A percentile compares a stretch with the other conserved stretches of the same genome.
phyloP scores from a whole-genome alignment of 257 asterid genomes.

The Schizonepeta tenuifolia region DNA sequence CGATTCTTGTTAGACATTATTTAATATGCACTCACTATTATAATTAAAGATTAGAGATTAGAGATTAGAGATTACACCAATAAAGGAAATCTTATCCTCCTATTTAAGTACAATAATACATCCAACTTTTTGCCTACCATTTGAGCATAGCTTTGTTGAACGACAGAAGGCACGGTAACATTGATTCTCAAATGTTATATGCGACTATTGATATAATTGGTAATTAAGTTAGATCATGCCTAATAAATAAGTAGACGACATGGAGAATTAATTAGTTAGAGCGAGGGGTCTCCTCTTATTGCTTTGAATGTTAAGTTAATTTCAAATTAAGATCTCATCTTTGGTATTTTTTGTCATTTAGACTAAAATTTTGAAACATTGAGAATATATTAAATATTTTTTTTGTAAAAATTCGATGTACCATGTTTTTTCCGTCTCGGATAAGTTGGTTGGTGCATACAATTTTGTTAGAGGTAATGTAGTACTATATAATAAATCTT shows the following conservation, averaged over 20 bases:
- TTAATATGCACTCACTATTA: background rate
- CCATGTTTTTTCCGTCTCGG: too few species aligned
- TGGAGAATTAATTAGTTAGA: background rate
- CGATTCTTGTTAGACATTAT: background rate
- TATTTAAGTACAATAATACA: background rate
- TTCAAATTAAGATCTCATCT: too few species aligned
- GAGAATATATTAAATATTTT: too few species aligned
- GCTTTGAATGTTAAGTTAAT: background rate
- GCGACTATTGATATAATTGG: constrained; percentile 13
- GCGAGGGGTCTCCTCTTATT: background rate
- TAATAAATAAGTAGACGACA: background rate
- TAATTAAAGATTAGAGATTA: constrained; percentile 8
- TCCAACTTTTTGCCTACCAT: constrained; percentile 32
- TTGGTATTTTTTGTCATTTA: too few species aligned
- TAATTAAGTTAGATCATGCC: constrained; percentile 14
- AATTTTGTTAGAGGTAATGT: too few species aligned
- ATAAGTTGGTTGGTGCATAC: too few species aligned
- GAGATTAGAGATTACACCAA: constrained; percentile 34
- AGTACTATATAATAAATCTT: too few species aligned
- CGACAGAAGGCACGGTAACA: constrained; percentile 27
- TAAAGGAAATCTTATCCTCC: constrained; percentile 33
- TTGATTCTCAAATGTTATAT: background rate
- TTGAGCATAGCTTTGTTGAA: constrained; percentile 26
- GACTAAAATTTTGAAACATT: too few species aligned
- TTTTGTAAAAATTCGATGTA: too few species aligned